Conservation (phyloP, 441 rosid species). For the Euphorbia celastroides region DNA sequence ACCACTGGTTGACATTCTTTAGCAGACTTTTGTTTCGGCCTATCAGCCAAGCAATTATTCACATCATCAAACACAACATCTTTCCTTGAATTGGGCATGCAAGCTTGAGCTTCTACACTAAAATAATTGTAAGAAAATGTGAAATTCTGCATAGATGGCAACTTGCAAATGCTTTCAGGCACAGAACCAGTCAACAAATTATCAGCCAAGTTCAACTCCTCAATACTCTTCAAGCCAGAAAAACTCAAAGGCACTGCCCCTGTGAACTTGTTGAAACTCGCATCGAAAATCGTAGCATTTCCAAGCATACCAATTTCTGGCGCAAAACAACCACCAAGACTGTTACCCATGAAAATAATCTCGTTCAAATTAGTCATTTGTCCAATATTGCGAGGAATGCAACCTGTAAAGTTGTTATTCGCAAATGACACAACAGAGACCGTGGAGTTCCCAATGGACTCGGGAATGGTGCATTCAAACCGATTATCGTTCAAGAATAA, state of each 20-base stretch:
- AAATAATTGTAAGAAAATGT: slow-evolving; percentile 58
- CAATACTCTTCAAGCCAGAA: slow-evolving; percentile 33
- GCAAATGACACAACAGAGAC: slow-evolving; percentile 65
- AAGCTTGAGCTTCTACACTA: slow-evolving; percentile 40
- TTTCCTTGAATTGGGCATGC: slow-evolving; percentile 32
- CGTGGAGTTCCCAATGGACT: slow-evolving; percentile 51
- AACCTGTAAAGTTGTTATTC: slow-evolving; percentile 62
- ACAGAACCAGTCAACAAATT: slow-evolving; percentile 62
- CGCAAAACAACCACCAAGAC: slow-evolving; percentile 67
- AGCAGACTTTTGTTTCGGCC: slow-evolving; percentile 43
- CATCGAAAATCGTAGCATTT: slow-evolving; percentile 53
- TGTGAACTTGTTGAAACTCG: slow-evolving; percentile 41
- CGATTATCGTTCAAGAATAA: slow-evolving; percentile 76
- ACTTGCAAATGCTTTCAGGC: slow-evolving; percentile 43
- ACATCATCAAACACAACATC: slow-evolving; percentile 43
- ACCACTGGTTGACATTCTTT: slow-evolving; percentile 43
- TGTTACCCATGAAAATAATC: slow-evolving; percentile 46
- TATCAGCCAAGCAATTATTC: slow-evolving; percentile 47
- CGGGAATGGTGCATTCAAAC: slow-evolving; percentile 56
- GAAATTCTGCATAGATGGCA: slow-evolving; percentile 51
- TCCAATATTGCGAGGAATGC: slow-evolving; percentile 68
- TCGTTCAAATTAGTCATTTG: slow-evolving; percentile 63
- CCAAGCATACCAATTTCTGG: slow-evolving; percentile 49
- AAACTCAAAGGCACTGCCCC: slow-evolving; percentile 49
- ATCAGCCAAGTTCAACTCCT: slow-evolving; percentile 38